These are phyloP conservation scores for Colletotrichum viniferum DNA, from an alignment of 2,329 filamentous ascomycete genomes.

Conservation along the genomic window DNA sequence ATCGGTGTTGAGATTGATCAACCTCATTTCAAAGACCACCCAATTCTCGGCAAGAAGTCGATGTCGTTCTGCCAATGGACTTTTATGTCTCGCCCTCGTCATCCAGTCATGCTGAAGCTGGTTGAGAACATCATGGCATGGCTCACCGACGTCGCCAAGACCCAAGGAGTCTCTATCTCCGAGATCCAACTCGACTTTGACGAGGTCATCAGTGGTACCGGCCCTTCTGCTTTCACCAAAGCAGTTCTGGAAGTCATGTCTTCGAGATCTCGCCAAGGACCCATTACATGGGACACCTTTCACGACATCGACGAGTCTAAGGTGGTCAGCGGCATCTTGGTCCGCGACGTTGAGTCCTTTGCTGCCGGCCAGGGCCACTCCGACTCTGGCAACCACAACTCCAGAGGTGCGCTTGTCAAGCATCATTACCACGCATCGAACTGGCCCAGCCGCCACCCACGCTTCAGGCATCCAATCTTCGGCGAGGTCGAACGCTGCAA, in stretches of 20 bases:
- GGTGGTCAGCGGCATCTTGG: constrained; percentile 66
- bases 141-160: constrained; percentile 62
- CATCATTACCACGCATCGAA: constrained; percentile 78
- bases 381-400: constrained; percentile 72
- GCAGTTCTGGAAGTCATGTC: constrained; percentile 69
- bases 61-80: constrained; percentile 79
- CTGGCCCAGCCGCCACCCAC: constrained; percentile 70
- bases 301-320: constrained; percentile 71
- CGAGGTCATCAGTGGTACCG: constrained; percentile 75
- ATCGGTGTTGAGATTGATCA: constrained; percentile 75
- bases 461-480: constrained; percentile 71
- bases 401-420: constrained; percentile 69
- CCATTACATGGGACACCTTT: constrained; percentile 66
- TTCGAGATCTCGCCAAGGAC: constrained; percentile 31
- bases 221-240: constrained; percentile 71
- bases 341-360: constrained; percentile 74
- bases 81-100: constrained; percentile 70
- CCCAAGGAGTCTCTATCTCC: constrained; percentile 63
- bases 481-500: constrained; percentile 75
- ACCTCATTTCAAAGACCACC: constrained; percentile 66
- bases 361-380: constrained; percentile 77
- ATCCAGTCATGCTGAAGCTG: constrained; percentile 71
- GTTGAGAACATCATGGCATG: constrained; percentile 72
- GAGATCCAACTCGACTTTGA: constrained; percentile 73
- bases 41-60: constrained; percentile 70